Conservation (phyloP, 192 early-diverging fungal species). For the Allomyces arbusculus region DNA sequence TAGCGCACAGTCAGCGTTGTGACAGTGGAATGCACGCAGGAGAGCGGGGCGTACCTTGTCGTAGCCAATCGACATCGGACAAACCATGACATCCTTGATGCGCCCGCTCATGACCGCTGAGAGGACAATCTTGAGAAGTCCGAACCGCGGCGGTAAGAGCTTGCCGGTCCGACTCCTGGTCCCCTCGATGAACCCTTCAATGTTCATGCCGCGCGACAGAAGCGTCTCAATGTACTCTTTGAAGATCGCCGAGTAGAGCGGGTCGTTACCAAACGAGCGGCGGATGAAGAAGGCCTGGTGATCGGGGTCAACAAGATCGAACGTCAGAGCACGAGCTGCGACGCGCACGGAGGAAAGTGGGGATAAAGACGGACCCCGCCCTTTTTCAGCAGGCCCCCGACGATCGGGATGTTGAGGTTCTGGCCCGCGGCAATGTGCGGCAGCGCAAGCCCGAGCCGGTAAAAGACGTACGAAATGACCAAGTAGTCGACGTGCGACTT, state of each 20-base stretch:
- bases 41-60: conserved; percentile 30
- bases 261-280: conserved; percentile 54
- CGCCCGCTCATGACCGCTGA: conserved; percentile 41
- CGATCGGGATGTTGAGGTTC: conserved; percentile 57
- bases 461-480: conserved; percentile 59
- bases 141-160: conserved; percentile 55
- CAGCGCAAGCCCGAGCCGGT: conserved; percentile 49
- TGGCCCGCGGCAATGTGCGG: conserved; percentile 73
- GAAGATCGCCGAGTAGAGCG: conserved; percentile 47
- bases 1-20: too few species aligned
- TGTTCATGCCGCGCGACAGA: conserved; percentile 48
- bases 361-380: conserved; percentile 14
- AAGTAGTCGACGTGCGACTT: conserved; percentile 77
- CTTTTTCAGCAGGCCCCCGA: conserved; percentile 40
- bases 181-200: conserved; percentile 69
- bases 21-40: too few species aligned
- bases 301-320: not conserved
- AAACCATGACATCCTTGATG: conserved; percentile 45
- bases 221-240: conserved; percentile 54
- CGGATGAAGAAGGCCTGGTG: conserved; percentile 51
- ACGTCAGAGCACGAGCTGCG: too few species aligned
- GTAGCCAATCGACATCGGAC: conserved; percentile 65
- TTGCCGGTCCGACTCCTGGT: conserved; percentile 65
- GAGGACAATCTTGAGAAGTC: conserved; percentile 60
- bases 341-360: too few species aligned